Base-by-base conservation (phyloP, 2,329 filamentous ascomycete species). In the Colletotrichum navitas region DNA sequence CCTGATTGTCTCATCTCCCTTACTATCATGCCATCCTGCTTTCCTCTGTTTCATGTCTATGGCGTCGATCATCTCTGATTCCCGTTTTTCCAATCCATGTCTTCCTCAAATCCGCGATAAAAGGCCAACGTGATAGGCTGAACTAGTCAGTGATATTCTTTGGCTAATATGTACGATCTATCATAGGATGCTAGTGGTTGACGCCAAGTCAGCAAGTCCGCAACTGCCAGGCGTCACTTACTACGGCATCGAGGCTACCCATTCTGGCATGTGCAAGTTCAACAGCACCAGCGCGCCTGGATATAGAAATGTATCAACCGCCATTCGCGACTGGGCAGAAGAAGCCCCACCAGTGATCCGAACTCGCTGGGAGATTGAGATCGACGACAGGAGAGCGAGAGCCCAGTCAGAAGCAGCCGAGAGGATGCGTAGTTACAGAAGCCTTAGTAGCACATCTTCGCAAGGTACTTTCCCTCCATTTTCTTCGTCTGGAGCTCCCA, bases 241-340 rank as follows among this genome's bases (percentile, higher is more conserved):
- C 74, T 93, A 91, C 79, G 91, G 91, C n/a, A 92, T 94, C 70
- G 91, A 93, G 75, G 90, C 90, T 10, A 89, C 88, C n/a, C 91
- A 93, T 77, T 89, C 88, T 1, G 84, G 86, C 54, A 93, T 94
- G 89, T 92, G 90, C 83, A 93, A 93, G 77, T 94, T 93, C 71
- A 86, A 89, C 29, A 87, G 86, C 73, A 84, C 86, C 60, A 88
- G 85, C 72, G 87, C 92, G 0, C 90, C 92, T 0, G 93, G 93
- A 0, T 95, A 91, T 77, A 79, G 83, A 6, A 86, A 83, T 14
- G 79, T 89, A 18, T 82, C 85, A 2, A 84, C 82, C 1, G 82
- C 86, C 16, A 81, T 89, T 11, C 80, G 81, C 4, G 83, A 87
- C 56, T 89, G 87, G 87, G 81, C 85, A 12, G 78, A 81, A 1